phyloP scores from a whole-genome alignment of 768 basidiomycete genomes.

The Dacryopinax primogenitus region DNA sequence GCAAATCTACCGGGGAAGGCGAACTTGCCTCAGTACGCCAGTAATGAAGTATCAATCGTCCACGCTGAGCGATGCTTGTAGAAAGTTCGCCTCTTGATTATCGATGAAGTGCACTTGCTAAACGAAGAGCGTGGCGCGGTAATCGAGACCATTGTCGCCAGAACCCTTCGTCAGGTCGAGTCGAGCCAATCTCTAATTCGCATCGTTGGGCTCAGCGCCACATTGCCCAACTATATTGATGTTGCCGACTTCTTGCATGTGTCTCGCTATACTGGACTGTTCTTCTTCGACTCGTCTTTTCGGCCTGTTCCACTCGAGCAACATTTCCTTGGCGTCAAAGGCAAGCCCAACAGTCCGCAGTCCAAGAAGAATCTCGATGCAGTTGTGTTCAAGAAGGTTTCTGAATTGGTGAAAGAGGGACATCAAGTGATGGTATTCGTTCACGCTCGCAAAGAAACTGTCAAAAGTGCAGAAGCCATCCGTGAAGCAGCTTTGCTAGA shows the following conservation, averaged over 20 bases:
- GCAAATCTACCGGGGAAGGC: constrained; percentile 93
- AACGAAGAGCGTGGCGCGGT: constrained; percentile 98
- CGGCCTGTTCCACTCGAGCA: constrained; percentile 93
- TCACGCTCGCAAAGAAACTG: constrained; percentile 95
- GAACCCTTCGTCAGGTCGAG: constrained; percentile 91
- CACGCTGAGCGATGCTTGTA: constrained; percentile 24
- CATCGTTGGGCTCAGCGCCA: constrained; percentile 91
- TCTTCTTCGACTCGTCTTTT: constrained; percentile 97
- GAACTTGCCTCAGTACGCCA: constrained; percentile 76
- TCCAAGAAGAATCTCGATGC: constrained; percentile 78
- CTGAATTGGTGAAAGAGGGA: constrained; percentile 72
- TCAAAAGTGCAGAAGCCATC: constrained; percentile 72
- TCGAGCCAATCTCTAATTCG: constrained; percentile 92
- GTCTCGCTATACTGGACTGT: constrained; percentile 71
- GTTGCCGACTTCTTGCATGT: constrained; percentile 92
- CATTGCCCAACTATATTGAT: constrained; percentile 91
- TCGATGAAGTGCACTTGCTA: constrained; percentile 92
- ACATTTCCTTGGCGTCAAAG: constrained; percentile 87
- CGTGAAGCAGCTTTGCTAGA: constrained; percentile 64
- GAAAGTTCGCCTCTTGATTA: constrained; percentile 88
- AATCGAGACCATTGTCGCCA: constrained; percentile 93
- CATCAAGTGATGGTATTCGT: constrained; percentile 99
- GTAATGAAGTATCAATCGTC: neutral
- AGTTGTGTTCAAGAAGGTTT: constrained; percentile 82
- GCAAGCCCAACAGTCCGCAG: constrained; percentile 61